Percentiles rank a stretch among this genome's conserved stretches.
These are phyloP conservation scores for Candida insectorum DNA, from an alignment of 805 yeast species.

Conservation along the genomic window DNA sequence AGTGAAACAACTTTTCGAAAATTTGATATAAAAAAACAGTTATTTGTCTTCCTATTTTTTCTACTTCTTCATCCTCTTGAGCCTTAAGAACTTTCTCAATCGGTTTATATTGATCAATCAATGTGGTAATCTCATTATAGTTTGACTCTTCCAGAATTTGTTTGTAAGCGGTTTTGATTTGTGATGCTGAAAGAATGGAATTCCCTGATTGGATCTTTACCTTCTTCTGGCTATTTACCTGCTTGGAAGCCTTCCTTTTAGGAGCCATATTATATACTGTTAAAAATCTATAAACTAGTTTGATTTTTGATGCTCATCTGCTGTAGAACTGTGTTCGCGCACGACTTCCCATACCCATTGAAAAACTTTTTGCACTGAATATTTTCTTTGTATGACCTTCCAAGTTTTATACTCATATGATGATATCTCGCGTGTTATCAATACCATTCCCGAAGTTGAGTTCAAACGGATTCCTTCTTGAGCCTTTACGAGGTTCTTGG, in stretches of 20 bases:
- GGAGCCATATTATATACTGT: conserved; percentile 17
- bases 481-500: conserved; percentile 31
- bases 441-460: conserved; percentile 46
- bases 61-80: conserved; percentile 20
- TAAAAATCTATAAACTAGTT: too few species aligned
- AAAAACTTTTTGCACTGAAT: conserved; percentile 2
- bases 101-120: conserved; percentile 39
- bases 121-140: conserved; percentile 51
- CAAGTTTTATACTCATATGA: conserved; percentile 59
- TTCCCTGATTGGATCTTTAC: neutral
- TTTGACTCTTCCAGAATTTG: conserved; percentile 40
- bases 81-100: conserved; percentile 16
- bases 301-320: conserved; percentile 5
- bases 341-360: neutral
- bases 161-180: conserved; percentile 20
- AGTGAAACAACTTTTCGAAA: conserved; percentile 47
- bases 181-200: conserved; percentile 13
- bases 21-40: conserved; percentile 41
- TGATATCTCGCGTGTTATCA: conserved; percentile 56
- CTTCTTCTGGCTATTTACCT: conserved; percentile 4
- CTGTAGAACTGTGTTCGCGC: conserved; percentile 2
- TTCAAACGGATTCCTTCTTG: conserved; percentile 32
- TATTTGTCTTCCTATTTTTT: conserved; percentile 36
- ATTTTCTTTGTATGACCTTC: conserved; percentile 50
- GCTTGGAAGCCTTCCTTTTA: conserved; percentile 18